These are phyloP conservation scores for Leptographium wingfieldii DNA, from an alignment of 2,329 filamentous ascomycete genomes.

Conservation along the genomic window DNA sequence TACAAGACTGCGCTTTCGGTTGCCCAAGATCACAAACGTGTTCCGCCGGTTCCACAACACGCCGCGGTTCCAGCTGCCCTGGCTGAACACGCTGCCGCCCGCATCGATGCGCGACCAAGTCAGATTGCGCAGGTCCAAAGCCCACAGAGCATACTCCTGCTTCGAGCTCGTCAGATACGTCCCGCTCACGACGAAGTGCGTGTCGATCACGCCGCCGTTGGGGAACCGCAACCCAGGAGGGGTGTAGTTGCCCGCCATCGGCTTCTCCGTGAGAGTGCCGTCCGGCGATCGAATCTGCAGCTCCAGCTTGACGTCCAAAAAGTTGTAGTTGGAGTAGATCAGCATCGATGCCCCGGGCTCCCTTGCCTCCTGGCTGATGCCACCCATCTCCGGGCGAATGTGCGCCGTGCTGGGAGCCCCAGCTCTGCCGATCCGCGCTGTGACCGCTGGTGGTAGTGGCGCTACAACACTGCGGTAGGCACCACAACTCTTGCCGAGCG, in stretches of 20 bases:
- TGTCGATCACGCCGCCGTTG: constrained; percentile 90
- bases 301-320: constrained; percentile 91
- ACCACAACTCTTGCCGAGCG: constrained; percentile 82
- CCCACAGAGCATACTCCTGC: constrained; percentile 96
- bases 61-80: constrained; percentile 95
- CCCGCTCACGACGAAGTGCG: constrained; percentile 92
- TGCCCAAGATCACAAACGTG: constrained; percentile 89
- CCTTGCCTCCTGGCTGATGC: constrained; percentile 40
- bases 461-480: constrained; percentile 93
- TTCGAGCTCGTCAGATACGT: constrained; percentile 97
- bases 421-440: constrained; percentile 53
- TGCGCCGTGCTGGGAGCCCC: constrained; percentile 24
- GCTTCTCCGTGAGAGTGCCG: constrained; percentile 71
- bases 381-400: constrained; percentile 29
- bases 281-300: constrained; percentile 78
- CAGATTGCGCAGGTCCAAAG: constrained; percentile 73
- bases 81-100: constrained; percentile 84
- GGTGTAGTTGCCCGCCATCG: constrained; percentile 77
- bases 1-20: constrained; percentile 83
- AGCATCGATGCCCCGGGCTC: constrained; percentile 65
- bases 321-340: constrained; percentile 99
- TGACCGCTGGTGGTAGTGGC: constrained; percentile 56
- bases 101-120: constrained; percentile 96
- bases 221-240: constrained; percentile 90
- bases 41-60: constrained; percentile 89